Percentiles rank a stretch among this genome's conserved stretches.
Evolutionary conservation across 2,329 filamentous ascomycete genomes (phyloP).

Genomic region (Aspergillus fischeri): DNA sequence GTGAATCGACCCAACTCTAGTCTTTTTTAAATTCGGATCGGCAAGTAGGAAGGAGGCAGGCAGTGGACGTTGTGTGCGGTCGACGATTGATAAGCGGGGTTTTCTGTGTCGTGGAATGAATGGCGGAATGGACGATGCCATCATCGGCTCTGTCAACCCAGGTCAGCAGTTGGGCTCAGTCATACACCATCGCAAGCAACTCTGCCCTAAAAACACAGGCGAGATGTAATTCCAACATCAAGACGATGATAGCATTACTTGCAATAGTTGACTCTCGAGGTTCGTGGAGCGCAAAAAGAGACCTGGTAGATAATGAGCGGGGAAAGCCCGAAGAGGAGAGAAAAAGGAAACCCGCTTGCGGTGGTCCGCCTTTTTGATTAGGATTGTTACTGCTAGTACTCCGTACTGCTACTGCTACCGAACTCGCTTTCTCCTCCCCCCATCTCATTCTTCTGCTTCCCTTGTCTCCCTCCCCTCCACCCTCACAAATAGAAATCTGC

Average conservation of each 20-base stretch:
- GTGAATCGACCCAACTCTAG: neutral
- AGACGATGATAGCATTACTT: neutral
- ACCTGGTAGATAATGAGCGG: neutral
- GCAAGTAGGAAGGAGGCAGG: neutral
- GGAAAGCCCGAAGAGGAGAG: neutral
- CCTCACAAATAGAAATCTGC: constrained; percentile 30
- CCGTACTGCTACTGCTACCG: constrained; percentile 27
- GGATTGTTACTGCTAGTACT: constrained; percentile 3
- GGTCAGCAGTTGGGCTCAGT: neutral
- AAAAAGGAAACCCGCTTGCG: neutral
- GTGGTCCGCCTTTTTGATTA: neutral
- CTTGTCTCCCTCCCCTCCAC: constrained; percentile 28
- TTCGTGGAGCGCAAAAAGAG: neutral
- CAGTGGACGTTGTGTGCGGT: neutral
- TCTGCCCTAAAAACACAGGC: neutral
- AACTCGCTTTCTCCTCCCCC: constrained; percentile 28
- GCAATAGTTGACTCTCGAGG: neutral
- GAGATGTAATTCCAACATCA: neutral
- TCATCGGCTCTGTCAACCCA: neutral
- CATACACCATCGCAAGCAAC: neutral
- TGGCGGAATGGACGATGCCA: neutral
- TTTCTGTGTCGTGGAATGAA: neutral
- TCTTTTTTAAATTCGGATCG: neutral
- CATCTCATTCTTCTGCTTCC: constrained; percentile 29
- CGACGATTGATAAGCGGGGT: neutral